phyloP scores from a whole-genome alignment of 345 rosid species.

The Rhodamnia rubescens region DNA sequence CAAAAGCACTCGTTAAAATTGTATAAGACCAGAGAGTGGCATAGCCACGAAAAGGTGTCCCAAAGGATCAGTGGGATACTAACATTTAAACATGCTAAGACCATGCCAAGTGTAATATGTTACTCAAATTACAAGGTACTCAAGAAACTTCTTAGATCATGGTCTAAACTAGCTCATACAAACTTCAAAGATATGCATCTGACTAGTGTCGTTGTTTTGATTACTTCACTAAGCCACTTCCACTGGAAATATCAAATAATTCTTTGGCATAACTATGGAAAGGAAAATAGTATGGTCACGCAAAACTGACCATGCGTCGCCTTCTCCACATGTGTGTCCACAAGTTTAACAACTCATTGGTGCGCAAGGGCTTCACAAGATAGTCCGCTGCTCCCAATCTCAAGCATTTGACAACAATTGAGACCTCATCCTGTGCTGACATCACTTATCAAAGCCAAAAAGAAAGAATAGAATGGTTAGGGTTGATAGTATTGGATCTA shows the following conservation, averaged over 20 bases:
- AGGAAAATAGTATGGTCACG: neutral
- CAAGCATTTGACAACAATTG: constrained; percentile 39
- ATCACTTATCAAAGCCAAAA: constrained; percentile 27
- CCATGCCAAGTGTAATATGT: neutral
- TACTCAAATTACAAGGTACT: neutral
- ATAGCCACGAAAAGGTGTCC: neutral
- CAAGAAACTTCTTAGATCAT: neutral
- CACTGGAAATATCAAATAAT: neutral
- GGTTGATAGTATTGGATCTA: neutral
- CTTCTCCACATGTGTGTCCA: constrained; percentile 52
- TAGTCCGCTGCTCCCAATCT: constrained; percentile 44
- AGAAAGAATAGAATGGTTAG: neutral
- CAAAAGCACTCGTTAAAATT: neutral
- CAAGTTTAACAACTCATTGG: constrained; percentile 32
- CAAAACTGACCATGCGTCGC: constrained; percentile 31
- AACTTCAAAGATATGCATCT: neutral
- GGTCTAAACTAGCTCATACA: neutral
- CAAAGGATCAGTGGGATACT: neutral
- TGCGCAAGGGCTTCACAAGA: constrained; percentile 46
- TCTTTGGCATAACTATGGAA: neutral
- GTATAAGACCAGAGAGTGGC: no score
- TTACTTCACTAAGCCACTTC: neutral
- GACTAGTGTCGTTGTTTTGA: neutral
- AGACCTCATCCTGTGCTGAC: constrained; percentile 45
- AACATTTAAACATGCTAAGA: neutral